Base-by-base conservation (phyloP, 768 basidiomycete genomes). In the Rhizopogon roseolus region DNA sequence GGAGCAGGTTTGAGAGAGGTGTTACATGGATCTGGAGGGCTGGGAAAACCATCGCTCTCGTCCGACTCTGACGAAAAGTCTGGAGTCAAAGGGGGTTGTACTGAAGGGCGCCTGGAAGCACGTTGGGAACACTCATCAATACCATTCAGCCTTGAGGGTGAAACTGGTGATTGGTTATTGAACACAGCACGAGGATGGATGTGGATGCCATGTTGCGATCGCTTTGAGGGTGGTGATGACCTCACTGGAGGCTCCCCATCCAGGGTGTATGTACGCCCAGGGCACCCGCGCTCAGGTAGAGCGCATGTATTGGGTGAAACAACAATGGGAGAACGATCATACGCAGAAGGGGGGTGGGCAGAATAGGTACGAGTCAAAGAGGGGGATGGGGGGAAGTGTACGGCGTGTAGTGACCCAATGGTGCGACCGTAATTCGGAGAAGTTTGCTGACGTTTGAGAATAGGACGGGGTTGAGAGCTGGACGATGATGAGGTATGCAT, bases 271-370 rank as follows among this genome's bases (percentile, higher is more conserved):
- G 85, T 88, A 57, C 84, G 78, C 27, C 86, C 86, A 48, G 85
- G 85, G 64, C 85, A 87, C 29, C 88, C 88, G 55, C 90, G 83
- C 60, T 81, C 88, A 36, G 91, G 90, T 22, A 93, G 77, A 9
- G 84, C 82, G 64, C 89, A 91, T 36, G 76, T 67, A 64, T 91
- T 89, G 32, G 85, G 85, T 22, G 79, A 64, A 59, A 90, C 86
- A 63, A 82, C 73, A 64, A 93, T 88, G 55, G 90, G 89, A 4
- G 86, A 81, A 54, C 90, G 86, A 74, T 93, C 90, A 71, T 93
- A 93, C 7, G 72, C 64, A 36, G 72, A 62, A 34, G 76, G 57
- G 4, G 74, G 74, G 64, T 78, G 67, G 14, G 78, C 76, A 29
- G 64, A 62, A 63, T 75, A 73, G 52, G 70, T 72, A 52, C 69